These are phyloP conservation scores for Aurinia saxatilis DNA, from an alignment of 345 rosid species.

Conservation along the genomic window DNA sequence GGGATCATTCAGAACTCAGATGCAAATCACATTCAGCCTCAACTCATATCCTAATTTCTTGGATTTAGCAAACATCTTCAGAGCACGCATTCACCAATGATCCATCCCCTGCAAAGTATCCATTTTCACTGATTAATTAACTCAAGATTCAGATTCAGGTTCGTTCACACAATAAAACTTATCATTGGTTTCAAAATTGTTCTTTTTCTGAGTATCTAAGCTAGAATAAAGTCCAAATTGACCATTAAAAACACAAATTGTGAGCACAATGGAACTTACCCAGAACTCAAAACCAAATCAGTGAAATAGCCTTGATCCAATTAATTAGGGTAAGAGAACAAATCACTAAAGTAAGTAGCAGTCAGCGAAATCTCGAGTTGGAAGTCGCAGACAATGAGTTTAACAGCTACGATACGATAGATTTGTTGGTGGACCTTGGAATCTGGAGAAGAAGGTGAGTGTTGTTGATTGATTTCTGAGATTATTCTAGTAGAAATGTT, in stretches of 20 bases:
- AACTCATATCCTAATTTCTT: constrained; percentile 5
- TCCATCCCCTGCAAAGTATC: too few relatives aligned
- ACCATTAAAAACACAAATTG: background rate
- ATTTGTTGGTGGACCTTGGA: background rate
- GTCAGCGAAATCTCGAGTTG: background rate
- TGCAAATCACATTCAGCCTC: background rate
- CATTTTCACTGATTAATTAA: background rate
- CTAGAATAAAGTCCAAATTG: background rate
- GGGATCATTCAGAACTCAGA: background rate
- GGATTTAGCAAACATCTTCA: too few relatives aligned
- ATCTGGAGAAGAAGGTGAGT: background rate
- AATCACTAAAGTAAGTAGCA: background rate
- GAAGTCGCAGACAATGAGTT: background rate
- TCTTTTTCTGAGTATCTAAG: background rate
- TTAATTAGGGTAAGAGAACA: background rate
- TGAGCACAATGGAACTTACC: background rate
- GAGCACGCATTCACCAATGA: too few relatives aligned
- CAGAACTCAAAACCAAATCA: background rate
- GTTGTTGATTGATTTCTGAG: constrained; percentile 10
- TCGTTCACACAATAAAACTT: too few relatives aligned
- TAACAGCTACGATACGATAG: background rate
- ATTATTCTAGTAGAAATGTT: constrained; percentile 3
- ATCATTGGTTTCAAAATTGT: too few relatives aligned
- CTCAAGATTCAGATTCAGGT: background rate
- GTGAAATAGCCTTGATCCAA: background rate